Evolutionary conservation across 108 stramenopile genomes (phyloP), one percentile per base, ranked within the genome.

Genomic region (Fistulifera pelliculosa): DNA sequence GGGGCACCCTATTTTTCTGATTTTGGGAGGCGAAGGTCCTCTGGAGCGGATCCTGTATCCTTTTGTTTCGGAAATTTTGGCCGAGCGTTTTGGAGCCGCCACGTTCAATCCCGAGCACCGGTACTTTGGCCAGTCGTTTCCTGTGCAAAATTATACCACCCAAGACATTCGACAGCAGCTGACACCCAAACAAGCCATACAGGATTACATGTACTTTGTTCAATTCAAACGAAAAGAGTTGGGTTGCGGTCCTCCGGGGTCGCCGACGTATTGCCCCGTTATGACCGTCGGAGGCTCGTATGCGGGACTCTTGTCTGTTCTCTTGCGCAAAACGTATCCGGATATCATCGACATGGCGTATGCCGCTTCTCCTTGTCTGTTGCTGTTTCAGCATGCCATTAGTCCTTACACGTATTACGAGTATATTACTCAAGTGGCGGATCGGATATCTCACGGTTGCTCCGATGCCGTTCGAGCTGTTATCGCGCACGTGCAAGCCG

Each of bases 1-100:
- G 12, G 87, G 87, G 13, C 58, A 60, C 66, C 87, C 87, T 15
- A 74, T 89, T 17, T 70, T 85, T 24, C 40, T 85, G 26, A 69
- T 89, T 42, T 66, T 89, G 51, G 87, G 87, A 41, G 87, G 87
- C 17, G 83, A 89, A 71, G 80, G 69, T 2, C 54, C 72, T n/a
- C n/a, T 83, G 1, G 73, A 77, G 23, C 17, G 22, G 1, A 39
- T 51, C 1, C 62, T 81, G 24, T 54, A 38, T 77, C 43, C 49
- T 3, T 65, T 65, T 56, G 64, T 61, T 6, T 54, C 18, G 61
- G 68, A 48, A 0, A 52, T 22, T 21, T 54, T 82, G 19, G 76
- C 81, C 11, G 47, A 62, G 2, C 38, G 68, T 21, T 78, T 82
- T 54, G 65, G 74, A 5, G 81, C 81, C 17, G 65, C 65, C 18